phyloP scores from a whole-genome alignment of 495 filamentous ascomycete species.

The Lasiosphaeriaceae sp. region DNA sequence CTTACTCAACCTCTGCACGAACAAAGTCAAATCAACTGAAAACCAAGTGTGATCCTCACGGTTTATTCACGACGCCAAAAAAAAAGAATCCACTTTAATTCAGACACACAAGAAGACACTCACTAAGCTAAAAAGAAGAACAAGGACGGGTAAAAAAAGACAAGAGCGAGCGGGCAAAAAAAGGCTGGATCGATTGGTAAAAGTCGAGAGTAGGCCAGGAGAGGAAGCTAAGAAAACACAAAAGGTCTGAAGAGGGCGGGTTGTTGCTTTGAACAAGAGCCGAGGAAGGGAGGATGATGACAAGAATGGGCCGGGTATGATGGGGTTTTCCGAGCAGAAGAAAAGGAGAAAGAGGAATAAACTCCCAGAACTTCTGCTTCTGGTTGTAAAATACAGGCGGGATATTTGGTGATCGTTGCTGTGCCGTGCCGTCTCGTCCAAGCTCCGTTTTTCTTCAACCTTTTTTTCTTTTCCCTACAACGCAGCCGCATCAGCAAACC shows the following conservation, averaged over 20 bases:
- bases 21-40: too few species aligned
- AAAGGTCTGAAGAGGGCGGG: background rate
- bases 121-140: background rate
- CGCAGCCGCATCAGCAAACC: too few species aligned
- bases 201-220: background rate
- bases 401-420: conserved; percentile 9
- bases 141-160: too few species aligned
- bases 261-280: background rate
- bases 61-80: too few species aligned
- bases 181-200: background rate
- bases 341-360: background rate
- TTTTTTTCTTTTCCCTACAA: background rate
- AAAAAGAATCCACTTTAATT: background rate
- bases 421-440: background rate
- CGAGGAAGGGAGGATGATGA: background rate
- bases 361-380: background rate
- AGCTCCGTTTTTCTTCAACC: too few species aligned
- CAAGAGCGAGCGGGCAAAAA: too few species aligned
- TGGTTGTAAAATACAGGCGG: conserved; percentile 8
- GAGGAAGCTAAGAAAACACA: too few species aligned
- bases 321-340: background rate
- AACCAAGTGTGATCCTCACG: too few species aligned
- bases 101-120: background rate
- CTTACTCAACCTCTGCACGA: too few species aligned
- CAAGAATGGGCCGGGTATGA: background rate